phyloP scores from a whole-genome alignment of 495 filamentous ascomycete species.

The Penicillium soppii region DNA sequence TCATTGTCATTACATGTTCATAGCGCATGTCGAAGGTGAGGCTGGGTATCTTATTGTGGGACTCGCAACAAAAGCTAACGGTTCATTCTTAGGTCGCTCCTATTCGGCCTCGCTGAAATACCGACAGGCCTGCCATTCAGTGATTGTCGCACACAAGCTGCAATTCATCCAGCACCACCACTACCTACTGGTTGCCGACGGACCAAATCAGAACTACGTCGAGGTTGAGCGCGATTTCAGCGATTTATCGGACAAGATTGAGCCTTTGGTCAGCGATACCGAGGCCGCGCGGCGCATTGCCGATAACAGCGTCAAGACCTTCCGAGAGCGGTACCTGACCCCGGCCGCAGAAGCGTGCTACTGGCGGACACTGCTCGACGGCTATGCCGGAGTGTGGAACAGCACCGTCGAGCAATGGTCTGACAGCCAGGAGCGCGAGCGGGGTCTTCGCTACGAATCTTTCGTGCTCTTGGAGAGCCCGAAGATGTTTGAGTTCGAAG shows the following conservation, averaged over 20 bases:
- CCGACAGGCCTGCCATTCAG: slow-evolving; percentile 58
- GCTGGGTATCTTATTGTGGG: not conserved
- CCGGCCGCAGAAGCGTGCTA: slow-evolving; percentile 60
- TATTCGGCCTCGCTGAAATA: slow-evolving; percentile 60
- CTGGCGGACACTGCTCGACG: slow-evolving; percentile 52
- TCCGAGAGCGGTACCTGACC: slow-evolving; percentile 59
- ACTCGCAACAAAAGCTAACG: not conserved
- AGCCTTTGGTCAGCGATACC: slow-evolving; percentile 43
- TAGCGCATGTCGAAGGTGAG: slow-evolving; percentile 58
- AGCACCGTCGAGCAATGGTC: slow-evolving; percentile 27
- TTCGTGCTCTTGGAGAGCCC: slow-evolving; percentile 36
- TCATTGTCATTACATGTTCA: slow-evolving; percentile 58
- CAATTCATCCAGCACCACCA: slow-evolving; percentile 48
- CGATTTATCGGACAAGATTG: slow-evolving; percentile 53
- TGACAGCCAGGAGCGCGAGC: slow-evolving; percentile 14
- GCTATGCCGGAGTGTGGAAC: slow-evolving; percentile 47
- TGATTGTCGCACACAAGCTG: slow-evolving; percentile 53
- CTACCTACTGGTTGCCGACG: slow-evolving; percentile 39
- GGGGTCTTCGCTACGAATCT: slow-evolving; percentile 42
- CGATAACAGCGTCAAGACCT: slow-evolving; percentile 52
- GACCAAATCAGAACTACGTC: slow-evolving; percentile 61
- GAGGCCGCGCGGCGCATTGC: slow-evolving; percentile 52
- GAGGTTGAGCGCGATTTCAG: slow-evolving; percentile 58
- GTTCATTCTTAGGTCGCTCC: slow-evolving; percentile 31
- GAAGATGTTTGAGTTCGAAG: slow-evolving; percentile 32